Evolutionary conservation across 164 flowering plant genomes (phyloP).

Genomic region (Pachysandra terminalis): DNA sequence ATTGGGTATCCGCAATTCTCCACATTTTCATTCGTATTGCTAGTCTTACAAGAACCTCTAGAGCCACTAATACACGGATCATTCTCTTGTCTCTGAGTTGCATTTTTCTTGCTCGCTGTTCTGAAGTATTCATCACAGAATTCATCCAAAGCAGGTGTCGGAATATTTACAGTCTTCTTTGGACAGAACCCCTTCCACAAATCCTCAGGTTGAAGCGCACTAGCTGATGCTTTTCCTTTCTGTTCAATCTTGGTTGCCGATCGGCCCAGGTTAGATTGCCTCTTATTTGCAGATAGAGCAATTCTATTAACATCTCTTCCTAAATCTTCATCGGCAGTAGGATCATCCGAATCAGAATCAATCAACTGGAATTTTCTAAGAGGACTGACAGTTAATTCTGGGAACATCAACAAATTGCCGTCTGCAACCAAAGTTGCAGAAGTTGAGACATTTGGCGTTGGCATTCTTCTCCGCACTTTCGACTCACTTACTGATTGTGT

Average conservation of each 20-base stretch:
- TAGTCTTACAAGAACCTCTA: slow-evolving; percentile 8
- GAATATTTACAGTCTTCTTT: slow-evolving; percentile 30
- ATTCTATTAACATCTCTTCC: slow-evolving; percentile 8
- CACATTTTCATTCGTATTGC: slow-evolving; percentile 7
- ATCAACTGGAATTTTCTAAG: slow-evolving; percentile 73
- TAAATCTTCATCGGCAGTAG: slow-evolving; percentile 23
- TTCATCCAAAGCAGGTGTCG: slow-evolving; percentile 80
- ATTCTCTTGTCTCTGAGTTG: slow-evolving; percentile 10
- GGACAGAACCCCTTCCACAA: slow-evolving; percentile 61
- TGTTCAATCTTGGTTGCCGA: slow-evolving; percentile 14
- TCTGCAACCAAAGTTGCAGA: slow-evolving; percentile 25
- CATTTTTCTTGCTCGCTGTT: slow-evolving; percentile 29
- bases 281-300: slow-evolving; percentile 19
- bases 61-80: slow-evolving; percentile 1
- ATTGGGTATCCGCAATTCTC: slow-evolving; percentile 14
- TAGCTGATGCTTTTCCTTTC: slow-evolving; percentile 10
- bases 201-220: slow-evolving; percentile 28
- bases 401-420: slow-evolving; percentile 28
- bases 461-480: slow-evolving; percentile 25
- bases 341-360: slow-evolving; percentile 85
- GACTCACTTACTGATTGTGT: slow-evolving; percentile 27
- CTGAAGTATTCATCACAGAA: slow-evolving; percentile 64
- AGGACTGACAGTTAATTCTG: slow-evolving; percentile 61
- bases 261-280: slow-evolving; percentile 8
- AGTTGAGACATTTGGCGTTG: slow-evolving; percentile 27